These are phyloP conservation scores for Closterium sp. DNA, from an alignment of 139 green algal species.

Conservation along the genomic window DNA sequence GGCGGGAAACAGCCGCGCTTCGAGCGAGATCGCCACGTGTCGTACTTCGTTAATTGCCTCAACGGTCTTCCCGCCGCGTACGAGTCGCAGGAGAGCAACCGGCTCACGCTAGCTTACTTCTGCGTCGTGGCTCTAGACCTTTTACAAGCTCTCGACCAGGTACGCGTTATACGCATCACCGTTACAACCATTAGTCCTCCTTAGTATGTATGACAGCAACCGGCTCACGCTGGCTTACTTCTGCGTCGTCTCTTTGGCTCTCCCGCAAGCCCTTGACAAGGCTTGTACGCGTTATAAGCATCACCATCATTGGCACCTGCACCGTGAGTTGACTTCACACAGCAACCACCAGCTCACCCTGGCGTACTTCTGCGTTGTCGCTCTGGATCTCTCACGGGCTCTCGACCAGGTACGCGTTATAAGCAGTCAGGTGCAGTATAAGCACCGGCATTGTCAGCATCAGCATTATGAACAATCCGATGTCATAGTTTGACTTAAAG, in stretches of 20 bases:
- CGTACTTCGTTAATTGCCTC: background rate
- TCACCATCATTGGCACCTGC: no score
- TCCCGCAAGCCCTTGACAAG: constrained; percentile 15
- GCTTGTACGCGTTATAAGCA: background rate
- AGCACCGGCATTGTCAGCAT: no score
- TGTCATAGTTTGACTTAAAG: no score
- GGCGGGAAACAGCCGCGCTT: background rate
- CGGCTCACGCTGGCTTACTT: constrained; percentile 29
- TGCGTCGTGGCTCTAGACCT: constrained; percentile 11
- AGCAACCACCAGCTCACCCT: constrained; percentile 14
- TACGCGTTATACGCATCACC: background rate
- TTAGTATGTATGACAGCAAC: background rate
- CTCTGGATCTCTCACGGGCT: no score
- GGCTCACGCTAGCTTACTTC: constrained; percentile 23
- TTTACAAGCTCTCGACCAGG: constrained; percentile 11
- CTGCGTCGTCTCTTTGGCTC: background rate
- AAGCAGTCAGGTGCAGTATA: no score
- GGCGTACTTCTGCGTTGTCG: no score
- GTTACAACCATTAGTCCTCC: background rate
- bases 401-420: no score
- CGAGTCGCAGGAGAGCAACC: constrained; percentile 21
- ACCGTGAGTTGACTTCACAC: no score
- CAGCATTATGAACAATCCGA: no score
- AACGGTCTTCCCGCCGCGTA: constrained; percentile 7
- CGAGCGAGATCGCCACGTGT: constrained; percentile 1